A percentile compares a stretch with the other conserved stretches of the same genome.
Conservation (phyloP, 352 stramenopile genomes). For the Phytopythium kandeliae region DNA sequence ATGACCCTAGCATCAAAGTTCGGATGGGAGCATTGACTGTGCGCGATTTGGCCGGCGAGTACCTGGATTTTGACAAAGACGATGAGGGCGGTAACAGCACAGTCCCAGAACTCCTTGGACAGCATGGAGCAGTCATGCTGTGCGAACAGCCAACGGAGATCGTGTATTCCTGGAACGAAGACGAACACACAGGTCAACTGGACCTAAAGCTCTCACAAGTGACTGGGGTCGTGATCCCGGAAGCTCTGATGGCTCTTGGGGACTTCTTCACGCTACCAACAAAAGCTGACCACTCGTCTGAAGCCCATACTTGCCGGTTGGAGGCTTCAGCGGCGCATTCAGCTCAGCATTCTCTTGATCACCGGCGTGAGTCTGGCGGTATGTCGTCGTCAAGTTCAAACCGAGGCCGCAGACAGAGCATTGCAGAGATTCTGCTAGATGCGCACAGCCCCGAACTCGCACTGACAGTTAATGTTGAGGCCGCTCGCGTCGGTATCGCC, state of each 20-base stretch:
- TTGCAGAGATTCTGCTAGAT: slow-evolving; percentile 44
- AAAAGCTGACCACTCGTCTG: slow-evolving; percentile 2
- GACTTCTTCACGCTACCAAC: slow-evolving; percentile 53
- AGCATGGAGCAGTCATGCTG: slow-evolving; percentile 24
- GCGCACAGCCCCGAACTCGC: slow-evolving; percentile 35
- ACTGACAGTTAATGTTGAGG: slow-evolving; percentile 35
- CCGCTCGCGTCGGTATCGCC: slow-evolving; percentile 43
- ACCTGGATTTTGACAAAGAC: slow-evolving; percentile 9
- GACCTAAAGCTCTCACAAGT: slow-evolving; percentile 44
- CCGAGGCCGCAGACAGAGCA: slow-evolving; percentile 32
- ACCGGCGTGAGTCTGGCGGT: neutral
- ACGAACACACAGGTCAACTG: slow-evolving; percentile 30
- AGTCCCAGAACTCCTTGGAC: neutral
- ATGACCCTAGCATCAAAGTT: slow-evolving; percentile 35
- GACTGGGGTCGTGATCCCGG: slow-evolving; percentile 45
- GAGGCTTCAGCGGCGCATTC: neutral
- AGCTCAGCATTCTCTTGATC: neutral
- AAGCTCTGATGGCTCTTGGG: slow-evolving; percentile 32
- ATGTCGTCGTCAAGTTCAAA: neutral
- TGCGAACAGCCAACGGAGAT: slow-evolving; percentile 37
- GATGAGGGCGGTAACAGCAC: neutral
- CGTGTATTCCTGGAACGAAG: slow-evolving; percentile 58
- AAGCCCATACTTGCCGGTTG: neutral
- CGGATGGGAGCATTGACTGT: slow-evolving; percentile 31
- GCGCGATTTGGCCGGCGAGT: slow-evolving; percentile 26